Evolutionary conservation across 1,139 yeast species (phyloP).

Genomic region (Yamadazyma sp.): DNA sequence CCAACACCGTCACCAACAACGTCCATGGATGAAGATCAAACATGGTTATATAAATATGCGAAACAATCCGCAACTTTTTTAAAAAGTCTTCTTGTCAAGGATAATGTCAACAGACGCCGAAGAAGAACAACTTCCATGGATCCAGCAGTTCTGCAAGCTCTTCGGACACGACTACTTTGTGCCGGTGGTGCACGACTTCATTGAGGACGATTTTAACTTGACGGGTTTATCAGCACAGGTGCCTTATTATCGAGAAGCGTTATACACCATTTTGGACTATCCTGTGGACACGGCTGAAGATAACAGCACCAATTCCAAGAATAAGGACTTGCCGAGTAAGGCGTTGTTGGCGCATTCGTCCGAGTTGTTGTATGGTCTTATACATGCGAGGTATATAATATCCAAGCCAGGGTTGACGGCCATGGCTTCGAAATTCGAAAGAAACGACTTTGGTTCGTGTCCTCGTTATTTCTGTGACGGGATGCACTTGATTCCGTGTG

Average conservation of each 20-base stretch:
- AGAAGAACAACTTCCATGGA: slow-evolving; percentile 83
- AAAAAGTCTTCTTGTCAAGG: background rate
- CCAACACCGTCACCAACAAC: slow-evolving; percentile 26
- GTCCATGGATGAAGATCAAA: slow-evolving; percentile 33
- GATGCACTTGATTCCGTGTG: slow-evolving; percentile 91
- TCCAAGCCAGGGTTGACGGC: slow-evolving; percentile 88
- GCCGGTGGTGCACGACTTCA: slow-evolving; percentile 88
- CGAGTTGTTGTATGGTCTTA: slow-evolving; percentile 85
- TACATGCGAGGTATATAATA: slow-evolving; percentile 88
- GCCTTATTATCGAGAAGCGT: slow-evolving; percentile 88
- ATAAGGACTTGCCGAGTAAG: slow-evolving; percentile 59
- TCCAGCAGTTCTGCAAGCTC: slow-evolving; percentile 79
- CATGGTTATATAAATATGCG: background rate
- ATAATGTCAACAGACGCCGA: slow-evolving; percentile 47
- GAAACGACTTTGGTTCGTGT: slow-evolving; percentile 87
- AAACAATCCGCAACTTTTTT: too few species aligned
- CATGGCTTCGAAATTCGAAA: slow-evolving; percentile 95
- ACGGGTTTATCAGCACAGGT: slow-evolving; percentile 86
- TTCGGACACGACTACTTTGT: slow-evolving; percentile 94
- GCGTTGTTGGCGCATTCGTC: slow-evolving; percentile 87
- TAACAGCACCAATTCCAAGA: slow-evolving; percentile 17
- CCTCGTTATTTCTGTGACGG: slow-evolving; percentile 90
- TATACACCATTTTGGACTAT: slow-evolving; percentile 75
- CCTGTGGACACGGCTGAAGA: slow-evolving; percentile 80
- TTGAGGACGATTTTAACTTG: slow-evolving; percentile 93